Evolutionary conservation across 176 grass and related monocot species (phyloP).

Genomic region (Dactylis glomerata): DNA sequence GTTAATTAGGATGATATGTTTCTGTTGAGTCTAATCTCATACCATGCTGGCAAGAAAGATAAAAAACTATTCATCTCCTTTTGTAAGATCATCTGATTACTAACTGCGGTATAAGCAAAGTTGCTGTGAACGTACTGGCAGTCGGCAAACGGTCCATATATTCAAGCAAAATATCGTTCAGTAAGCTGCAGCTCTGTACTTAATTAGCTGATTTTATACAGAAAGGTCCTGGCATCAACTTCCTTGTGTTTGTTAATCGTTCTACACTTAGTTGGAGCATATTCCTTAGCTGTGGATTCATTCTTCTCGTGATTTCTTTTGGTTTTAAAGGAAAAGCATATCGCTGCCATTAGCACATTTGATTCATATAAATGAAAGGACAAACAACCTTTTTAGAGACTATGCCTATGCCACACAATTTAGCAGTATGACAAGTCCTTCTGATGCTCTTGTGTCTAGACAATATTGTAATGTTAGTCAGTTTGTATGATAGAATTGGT

Average conservation of each 20-base stretch:
- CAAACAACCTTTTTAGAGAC: conserved; percentile 25
- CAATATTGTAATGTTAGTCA: conserved; percentile 16
- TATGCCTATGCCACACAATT: conserved; percentile 33
- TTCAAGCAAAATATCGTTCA: conserved; percentile 15
- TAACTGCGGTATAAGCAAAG: not conserved
- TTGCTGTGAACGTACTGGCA: not conserved
- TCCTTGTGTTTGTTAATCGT: conserved; percentile 40
- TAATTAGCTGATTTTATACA: conserved; percentile 34
- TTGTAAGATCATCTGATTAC: not conserved
- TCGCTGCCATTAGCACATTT: conserved; percentile 9
- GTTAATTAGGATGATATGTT: not conserved
- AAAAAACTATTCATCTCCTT: not conserved
- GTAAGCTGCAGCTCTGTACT: conserved; percentile 12
- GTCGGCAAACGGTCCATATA: not conserved
- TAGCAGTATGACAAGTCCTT: not conserved
- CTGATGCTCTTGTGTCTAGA: conserved; percentile 20
- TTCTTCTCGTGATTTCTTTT: conserved; percentile 39
- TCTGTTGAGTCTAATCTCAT: not conserved
- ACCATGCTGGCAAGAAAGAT: not conserved
- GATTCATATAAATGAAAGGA: conserved; percentile 23
- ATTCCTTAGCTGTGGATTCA: conserved; percentile 47
- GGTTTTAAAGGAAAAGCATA: conserved; percentile 32
- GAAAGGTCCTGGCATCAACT: conserved; percentile 47
- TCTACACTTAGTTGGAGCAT: conserved; percentile 44
- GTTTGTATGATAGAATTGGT: not conserved